Evolutionary conservation across 208 protist genomes (phyloP), one percentile per base, ranked within the genome.

Genomic region (Balamuthia mandrillaris): DNA sequence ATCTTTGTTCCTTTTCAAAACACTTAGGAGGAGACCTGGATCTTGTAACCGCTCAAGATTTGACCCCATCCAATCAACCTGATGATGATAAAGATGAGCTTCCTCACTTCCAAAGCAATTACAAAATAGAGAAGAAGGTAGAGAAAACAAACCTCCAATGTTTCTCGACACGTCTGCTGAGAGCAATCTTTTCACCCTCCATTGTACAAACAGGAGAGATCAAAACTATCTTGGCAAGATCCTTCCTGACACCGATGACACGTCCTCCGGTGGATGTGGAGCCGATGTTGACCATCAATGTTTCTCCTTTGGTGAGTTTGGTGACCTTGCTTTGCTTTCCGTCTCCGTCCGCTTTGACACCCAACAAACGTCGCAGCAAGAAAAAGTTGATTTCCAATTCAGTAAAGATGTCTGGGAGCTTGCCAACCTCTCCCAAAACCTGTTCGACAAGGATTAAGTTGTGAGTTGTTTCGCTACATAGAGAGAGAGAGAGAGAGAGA

Each of bases 221-320:
- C 51, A 99, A 92, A 63, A 91, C 89, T 29, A 99, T 92, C 91
- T 98, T 98, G 68, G 96, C 96, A 33, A 98, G 92, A 87, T 99
- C 97, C 12, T 94, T 94, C 87, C 97, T 96, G 49, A 98, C 94
- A 81, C 88, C 95, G 5, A 95, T 81, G 81, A 99, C 96, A 65
- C 94, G 95, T 61, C 96, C 97, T 84, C 98, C 98, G 21, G 97
- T 98, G 24, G 95, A 98, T 4, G 98, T 97, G 37, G 97, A 99
- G 81, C 98, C 98, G 82, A 99, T 98, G 92, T 99, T 99, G 65
- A 99, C 96, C 96, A 99, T 99, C 29, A 99, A 90, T 31, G 96
- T 96, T 90, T 99, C 98, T 39, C 92, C 95, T 89, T 97, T 96
- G 56, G 92, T 81, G 37, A 99, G 92, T 88, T 98, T 98, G 24